phyloP scores from a whole-genome alignment of 202 grass and related monocot species.

The Sporobolus alterniflorus region DNA sequence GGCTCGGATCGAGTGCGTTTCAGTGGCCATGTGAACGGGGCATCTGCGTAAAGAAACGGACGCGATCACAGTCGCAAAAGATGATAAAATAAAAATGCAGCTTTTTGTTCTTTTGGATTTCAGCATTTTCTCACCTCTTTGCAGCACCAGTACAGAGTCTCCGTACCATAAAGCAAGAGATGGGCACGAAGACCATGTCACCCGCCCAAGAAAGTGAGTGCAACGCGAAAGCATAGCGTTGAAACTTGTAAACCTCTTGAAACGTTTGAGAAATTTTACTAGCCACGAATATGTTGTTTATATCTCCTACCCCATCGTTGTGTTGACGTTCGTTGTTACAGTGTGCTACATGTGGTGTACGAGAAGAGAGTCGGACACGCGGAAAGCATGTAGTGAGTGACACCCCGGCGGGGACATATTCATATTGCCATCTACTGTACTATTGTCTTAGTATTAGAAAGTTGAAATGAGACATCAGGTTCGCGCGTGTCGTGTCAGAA shows the following conservation, averaged over 20 bases:
- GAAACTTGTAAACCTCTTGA: neutral
- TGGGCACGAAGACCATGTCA: neutral
- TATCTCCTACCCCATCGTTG: neutral
- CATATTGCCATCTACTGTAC: too few species aligned
- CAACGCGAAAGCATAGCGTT: constrained; percentile 11
- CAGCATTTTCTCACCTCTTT: neutral
- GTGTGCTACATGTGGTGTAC: neutral
- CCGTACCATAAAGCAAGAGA: neutral
- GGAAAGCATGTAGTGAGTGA: too few species aligned
- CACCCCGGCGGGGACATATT: too few species aligned
- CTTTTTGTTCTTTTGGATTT: constrained; percentile 18
- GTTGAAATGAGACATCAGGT: too few species aligned
- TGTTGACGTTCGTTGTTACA: neutral
- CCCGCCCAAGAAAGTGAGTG: neutral
- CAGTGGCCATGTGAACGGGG: constrained; percentile 13
- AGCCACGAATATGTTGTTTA: neutral
- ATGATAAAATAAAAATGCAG: neutral
- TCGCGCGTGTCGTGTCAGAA: too few species aligned
- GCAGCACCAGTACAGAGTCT: neutral
- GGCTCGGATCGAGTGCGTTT: too few species aligned
- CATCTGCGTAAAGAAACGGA: neutral
- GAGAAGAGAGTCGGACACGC: neutral
- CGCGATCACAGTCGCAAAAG: constrained; percentile 16
- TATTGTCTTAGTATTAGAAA: too few species aligned
- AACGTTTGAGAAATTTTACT: neutral